Conservation (phyloP, 2,329 filamentous ascomycete species). For the Neoascochyta sp. region DNA sequence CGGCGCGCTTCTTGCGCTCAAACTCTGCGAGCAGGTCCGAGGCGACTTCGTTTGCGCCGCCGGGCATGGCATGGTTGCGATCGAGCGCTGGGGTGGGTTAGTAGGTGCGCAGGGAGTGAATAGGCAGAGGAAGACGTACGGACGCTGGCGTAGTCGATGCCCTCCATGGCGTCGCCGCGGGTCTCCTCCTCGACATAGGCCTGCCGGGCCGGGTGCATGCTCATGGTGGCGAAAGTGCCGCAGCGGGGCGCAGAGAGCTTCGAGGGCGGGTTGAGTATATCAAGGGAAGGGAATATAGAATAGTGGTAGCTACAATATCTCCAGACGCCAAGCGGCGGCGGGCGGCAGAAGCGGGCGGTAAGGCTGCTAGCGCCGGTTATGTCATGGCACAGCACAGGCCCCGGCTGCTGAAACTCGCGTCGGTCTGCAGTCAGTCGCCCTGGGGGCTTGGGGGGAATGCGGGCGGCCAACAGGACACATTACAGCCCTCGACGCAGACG, state of each 20-base stretch:
- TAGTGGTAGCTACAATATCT: too few relatives aligned
- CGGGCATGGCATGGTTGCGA: slow-evolving; percentile 77
- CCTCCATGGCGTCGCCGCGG: slow-evolving; percentile 55
- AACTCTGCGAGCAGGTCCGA: slow-evolving; percentile 85
- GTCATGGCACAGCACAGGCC: too few relatives aligned
- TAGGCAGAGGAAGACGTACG: slow-evolving; percentile 48
- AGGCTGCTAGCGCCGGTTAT: slow-evolving; percentile 31
- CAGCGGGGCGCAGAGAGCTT: slow-evolving; percentile 12
- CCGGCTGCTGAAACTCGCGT: too few relatives aligned
- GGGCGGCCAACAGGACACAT: too few relatives aligned
- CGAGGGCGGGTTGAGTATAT: too few relatives aligned
- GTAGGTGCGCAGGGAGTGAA: neutral
- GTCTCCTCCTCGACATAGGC: slow-evolving; percentile 81
- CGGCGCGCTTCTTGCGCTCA: slow-evolving; percentile 83
- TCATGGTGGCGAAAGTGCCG: slow-evolving; percentile 34
- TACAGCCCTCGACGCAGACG: too few relatives aligned
- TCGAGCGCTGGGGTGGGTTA: slow-evolving; percentile 55
- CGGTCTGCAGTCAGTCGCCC: too few relatives aligned
- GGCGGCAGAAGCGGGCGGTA: slow-evolving; percentile 19
- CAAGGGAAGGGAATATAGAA: too few relatives aligned
- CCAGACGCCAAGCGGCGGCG: too few relatives aligned
- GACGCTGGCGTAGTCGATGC: slow-evolving; percentile 60
- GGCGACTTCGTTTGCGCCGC: slow-evolving; percentile 74
- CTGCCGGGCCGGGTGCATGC: slow-evolving; percentile 82
- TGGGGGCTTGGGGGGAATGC: too few relatives aligned